Evolutionary conservation across 2,329 filamentous ascomycete species (phyloP), one percentile per base, ranked within the genome.

Genomic region (Aspergillus glaucus): DNA sequence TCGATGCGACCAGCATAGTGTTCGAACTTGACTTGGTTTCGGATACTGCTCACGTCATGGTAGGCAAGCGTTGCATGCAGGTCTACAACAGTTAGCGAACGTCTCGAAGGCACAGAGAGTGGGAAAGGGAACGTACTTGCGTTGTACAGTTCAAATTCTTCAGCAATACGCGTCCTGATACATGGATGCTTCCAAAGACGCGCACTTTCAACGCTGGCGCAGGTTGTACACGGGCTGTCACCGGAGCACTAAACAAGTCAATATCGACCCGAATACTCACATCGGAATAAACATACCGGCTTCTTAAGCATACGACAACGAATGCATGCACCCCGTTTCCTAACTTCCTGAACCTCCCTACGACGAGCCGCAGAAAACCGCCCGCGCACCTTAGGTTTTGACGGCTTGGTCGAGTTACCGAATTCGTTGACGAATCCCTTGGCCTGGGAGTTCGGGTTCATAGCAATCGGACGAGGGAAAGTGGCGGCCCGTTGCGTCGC

Each of bases 301-400:
- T 84, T 84, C 66, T 82, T 84, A 21, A 84, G 66, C 80, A 84
- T 82, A 12, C 80, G 77, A 60, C 80, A 84, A 30, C 80, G 76
- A 52, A 83, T 76, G 57, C 80, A 84, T 6, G 80, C 80, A 10
- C 80, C 80, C 46, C 75, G 71, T 61, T 82, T 82, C 21, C 80
- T 73, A 30, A 82, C 76, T 51, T 79, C 75, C 53, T 80, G 76
- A 2, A 83, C 80, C 58, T 83, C 78, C 53, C 79, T 76, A 30
- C 80, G 74, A 50, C 80, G 69, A 19, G 72, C 70, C 40, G 79
- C 77, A 26, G 75, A 73, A 57, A 84, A 83, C n/a, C 76, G 71
- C 3, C 77, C 76, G 40, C 80, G 73, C 5, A 76, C 74, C 54
- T 80, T 71, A 17, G 61, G 63, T 54, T 79, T 65, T 54, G 74